phyloP scores from a whole-genome alignment of 78 protist genomes.

The Tieghemostelium lacteum region DNA sequence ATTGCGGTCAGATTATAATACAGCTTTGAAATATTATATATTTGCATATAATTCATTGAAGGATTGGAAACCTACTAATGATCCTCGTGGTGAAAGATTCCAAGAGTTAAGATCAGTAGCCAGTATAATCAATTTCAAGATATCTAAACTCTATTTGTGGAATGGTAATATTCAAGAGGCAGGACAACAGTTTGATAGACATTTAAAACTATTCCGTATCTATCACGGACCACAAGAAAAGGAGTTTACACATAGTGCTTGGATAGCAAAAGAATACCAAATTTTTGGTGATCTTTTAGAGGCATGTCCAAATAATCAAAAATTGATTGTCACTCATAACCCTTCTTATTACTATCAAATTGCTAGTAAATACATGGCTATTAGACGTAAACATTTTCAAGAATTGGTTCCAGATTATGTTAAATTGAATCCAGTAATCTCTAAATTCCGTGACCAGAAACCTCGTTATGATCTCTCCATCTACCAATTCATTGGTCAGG shows the following conservation, averaged over 20 bases:
- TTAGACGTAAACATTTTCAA: constrained; percentile 32
- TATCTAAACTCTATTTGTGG: constrained; percentile 16
- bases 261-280: constrained; percentile 77
- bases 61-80: constrained; percentile 52
- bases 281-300: constrained; percentile 73
- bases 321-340: neutral
- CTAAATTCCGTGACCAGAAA: constrained; percentile 28
- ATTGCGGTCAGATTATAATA: constrained; percentile 42
- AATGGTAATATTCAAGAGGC: constrained; percentile 26
- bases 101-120: constrained; percentile 63
- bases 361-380: constrained; percentile 29
- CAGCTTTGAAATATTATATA: constrained; percentile 66
- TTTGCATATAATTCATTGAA: constrained; percentile 58
- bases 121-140: constrained; percentile 51
- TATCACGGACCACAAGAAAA: constrained; percentile 52
- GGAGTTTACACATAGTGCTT: constrained; percentile 54
- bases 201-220: constrained; percentile 24
- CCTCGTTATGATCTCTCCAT: constrained; percentile 25
- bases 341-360: constrained; percentile 70
- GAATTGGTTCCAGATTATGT: constrained; percentile 3
- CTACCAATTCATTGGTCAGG: constrained; percentile 40
- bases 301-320: constrained; percentile 34
- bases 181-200: constrained; percentile 70
- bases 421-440: neutral
- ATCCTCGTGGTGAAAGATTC: constrained; percentile 41